Base-by-base conservation (phyloP, 1,139 yeast species). In the Suhomyces anneliseae region DNA sequence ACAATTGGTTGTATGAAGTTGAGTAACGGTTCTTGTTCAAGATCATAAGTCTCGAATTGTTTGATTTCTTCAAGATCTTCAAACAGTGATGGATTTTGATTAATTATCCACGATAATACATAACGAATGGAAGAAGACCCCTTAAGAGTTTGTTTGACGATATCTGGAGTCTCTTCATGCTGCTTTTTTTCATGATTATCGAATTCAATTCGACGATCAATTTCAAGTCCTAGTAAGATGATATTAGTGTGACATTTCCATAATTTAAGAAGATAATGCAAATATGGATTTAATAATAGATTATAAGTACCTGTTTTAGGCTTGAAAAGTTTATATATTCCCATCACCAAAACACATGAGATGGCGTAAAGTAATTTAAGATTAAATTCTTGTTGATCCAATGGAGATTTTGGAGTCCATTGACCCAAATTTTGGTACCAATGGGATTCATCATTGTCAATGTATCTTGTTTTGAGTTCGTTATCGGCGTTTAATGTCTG, bases 161-260 rank as follows among this genome's bases (percentile, higher is more conserved):
- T 53, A 14, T 68, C 65, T 0, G 88, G 88, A 0, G 86, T 79
- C 27, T 68, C 72, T 34, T 61, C 60, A 14, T 52, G 50, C 53
- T 54, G 60, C 47, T 54, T 57, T 35, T 56, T 48, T 34, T 69
- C 61, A 53, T 52, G 67, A 58, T 60, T 78, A 62, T 64, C 70
- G 56, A 74, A 73, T 57, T 84, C 90, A 38, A 81, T 72, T 45
- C 79, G 60, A 52, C 90, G 68, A 60, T 85, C 92, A 42, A 84
- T 78, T 54, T 82, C 87, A 19, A 85, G 64, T 0, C 87, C 87
- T 7, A 80, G 62, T 8, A 78, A 61, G 0, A 85, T 72, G 7
- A 83, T 72, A 49, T 74, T 76, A 2, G 90, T 82, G 54, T 81
- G 80, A 41, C 81, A 74, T 57, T 82, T 83, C 90, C 92, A 86